Percentiles rank a stretch among this genome's conserved stretches.
phyloP scores from a whole-genome alignment of 2,329 filamentous ascomycete species.

The Ampelomyces quisqualis region DNA sequence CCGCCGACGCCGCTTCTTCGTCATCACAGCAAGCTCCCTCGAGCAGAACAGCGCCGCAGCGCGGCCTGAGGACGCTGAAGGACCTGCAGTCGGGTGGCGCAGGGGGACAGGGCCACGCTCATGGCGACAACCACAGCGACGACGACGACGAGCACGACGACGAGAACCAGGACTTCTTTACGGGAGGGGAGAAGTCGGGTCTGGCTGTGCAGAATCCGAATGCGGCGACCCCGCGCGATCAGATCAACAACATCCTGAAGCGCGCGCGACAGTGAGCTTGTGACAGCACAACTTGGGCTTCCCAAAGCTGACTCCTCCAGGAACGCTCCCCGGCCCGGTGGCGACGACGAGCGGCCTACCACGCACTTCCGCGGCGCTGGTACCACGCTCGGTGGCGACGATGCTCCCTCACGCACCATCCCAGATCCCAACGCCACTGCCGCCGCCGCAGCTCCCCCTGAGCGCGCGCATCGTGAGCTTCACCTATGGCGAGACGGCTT shows the following conservation, averaged over 20 bases:
- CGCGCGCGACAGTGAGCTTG: conserved; percentile 47
- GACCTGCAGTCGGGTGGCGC: conserved; percentile 49
- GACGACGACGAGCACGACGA: conserved; percentile 64
- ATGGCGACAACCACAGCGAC: conserved; percentile 55
- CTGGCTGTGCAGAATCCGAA: conserved; percentile 66
- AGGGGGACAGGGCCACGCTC: conserved; percentile 46
- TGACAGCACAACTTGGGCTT: neutral
- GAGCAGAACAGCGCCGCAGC: conserved; percentile 31
- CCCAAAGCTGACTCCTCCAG: conserved; percentile 45
- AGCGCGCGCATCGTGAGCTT: conserved; percentile 66
- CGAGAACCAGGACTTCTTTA: conserved; percentile 69
- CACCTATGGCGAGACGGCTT: conserved; percentile 85
- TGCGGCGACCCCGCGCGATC: conserved; percentile 51
- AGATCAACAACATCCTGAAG: conserved; percentile 54
- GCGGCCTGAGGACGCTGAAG: conserved; percentile 47
- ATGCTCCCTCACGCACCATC: conserved; percentile 67
- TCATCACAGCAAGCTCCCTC: conserved; percentile 28
- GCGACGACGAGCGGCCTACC: conserved; percentile 53
- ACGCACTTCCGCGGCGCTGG: conserved; percentile 68
- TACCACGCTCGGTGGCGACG: conserved; percentile 76
- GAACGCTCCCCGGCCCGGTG: conserved; percentile 60
- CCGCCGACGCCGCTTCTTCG: conserved; percentile 19
- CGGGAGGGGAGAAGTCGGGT: conserved; percentile 83
- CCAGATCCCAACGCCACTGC: conserved; percentile 57
- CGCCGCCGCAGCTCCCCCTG: conserved; percentile 41